A percentile compares a stretch with the other conserved stretches of the same genome.
These are phyloP conservation scores for Theileria annulata DNA, from an alignment of 169 alveolate genomes.

Conservation along the genomic window DNA sequence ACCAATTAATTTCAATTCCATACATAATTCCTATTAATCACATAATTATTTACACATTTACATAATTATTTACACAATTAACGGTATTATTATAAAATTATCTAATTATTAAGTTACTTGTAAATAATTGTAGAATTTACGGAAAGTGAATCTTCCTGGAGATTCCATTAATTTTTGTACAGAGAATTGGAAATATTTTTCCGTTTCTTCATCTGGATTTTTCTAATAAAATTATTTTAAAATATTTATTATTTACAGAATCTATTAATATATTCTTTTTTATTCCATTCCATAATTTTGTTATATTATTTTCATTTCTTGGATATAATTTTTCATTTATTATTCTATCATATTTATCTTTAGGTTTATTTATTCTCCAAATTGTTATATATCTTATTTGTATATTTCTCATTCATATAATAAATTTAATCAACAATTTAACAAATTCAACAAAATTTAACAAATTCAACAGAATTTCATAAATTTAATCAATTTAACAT, in stretches of 20 bases:
- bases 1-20: constrained; percentile 49
- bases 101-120: constrained; percentile 18
- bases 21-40: constrained; percentile 40
- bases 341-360: background rate
- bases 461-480: background rate
- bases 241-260: constrained; percentile 5
- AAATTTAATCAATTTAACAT: background rate
- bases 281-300: constrained; percentile 30
- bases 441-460: background rate
- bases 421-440: too few relatives aligned
- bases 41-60: background rate
- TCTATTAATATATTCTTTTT: background rate
- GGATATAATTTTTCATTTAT: constrained; percentile 9
- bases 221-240: constrained; percentile 15
- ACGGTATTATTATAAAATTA: background rate
- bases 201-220: constrained; percentile 52
- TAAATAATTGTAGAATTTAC: constrained; percentile 40
- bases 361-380: background rate
- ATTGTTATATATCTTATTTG: background rate
- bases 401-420: background rate
- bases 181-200: constrained; percentile 55
- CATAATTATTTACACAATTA: background rate
- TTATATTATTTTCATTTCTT: background rate
- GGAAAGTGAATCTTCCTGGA: constrained; percentile 66
- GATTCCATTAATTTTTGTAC: constrained; percentile 55